These are phyloP conservation scores for Talaromyces amestolkiae DNA, from an alignment of 2,329 filamentous ascomycete species.

Conservation along the genomic window DNA sequence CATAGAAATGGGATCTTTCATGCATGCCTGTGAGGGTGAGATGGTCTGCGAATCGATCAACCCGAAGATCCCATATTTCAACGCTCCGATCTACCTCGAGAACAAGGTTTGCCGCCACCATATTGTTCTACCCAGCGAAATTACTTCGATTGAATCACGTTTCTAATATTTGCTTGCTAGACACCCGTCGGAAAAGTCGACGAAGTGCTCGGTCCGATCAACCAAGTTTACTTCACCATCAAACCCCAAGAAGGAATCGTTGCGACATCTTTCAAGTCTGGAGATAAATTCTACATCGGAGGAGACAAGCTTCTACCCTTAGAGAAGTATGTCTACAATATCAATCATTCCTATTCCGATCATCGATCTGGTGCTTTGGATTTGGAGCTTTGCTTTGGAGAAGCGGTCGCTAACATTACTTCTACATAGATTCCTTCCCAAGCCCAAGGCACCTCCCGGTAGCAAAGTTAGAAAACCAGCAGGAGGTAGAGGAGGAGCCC, in stretches of 20 bases:
- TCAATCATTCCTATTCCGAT: neutral
- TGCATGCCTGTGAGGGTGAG: conserved; percentile 95
- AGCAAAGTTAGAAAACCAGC: conserved; percentile 68
- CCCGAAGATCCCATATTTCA: conserved; percentile 97
- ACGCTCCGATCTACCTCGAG: conserved; percentile 96
- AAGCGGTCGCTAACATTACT: conserved; percentile 10
- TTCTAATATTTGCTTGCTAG: conserved; percentile 39
- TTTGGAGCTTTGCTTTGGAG: neutral
- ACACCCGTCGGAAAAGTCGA: conserved; percentile 94
- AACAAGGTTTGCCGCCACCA: conserved; percentile 69
- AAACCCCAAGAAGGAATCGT: conserved; percentile 97
- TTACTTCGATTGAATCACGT: neutral
- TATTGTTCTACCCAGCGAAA: neutral
- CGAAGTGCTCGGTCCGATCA: conserved; percentile 95
- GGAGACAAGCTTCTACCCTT: conserved; percentile 91
- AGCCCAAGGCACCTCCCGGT: conserved; percentile 72
- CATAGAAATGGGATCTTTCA: conserved; percentile 85
- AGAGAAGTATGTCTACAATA: conserved; percentile 61
- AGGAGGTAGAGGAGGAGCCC: conserved; percentile 53
- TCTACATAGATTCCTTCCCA: conserved; percentile 72
- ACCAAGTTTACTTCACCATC: conserved; percentile 97
- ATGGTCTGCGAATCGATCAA: conserved; percentile 96
- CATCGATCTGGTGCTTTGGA: neutral
- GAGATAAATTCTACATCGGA: conserved; percentile 96
- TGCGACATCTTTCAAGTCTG: conserved; percentile 87